These are phyloP conservation scores for Globisporangium middletonii DNA, from an alignment of 352 stramenopile genomes.

Conservation along the genomic window DNA sequence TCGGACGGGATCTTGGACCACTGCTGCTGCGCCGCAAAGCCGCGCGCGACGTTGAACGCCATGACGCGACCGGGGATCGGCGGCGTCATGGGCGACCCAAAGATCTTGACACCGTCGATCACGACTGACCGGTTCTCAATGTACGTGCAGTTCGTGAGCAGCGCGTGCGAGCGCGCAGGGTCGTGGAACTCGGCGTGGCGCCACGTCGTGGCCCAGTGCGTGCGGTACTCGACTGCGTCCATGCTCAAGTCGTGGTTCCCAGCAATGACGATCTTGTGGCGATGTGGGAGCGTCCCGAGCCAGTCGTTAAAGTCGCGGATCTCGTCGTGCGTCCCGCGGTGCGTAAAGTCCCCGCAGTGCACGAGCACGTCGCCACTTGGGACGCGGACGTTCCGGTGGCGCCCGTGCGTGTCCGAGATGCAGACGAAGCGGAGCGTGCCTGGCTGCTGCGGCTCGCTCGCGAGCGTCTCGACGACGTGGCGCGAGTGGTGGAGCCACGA, in stretches of 20 bases:
- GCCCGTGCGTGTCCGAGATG: slow-evolving; percentile 78
- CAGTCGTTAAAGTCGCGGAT: slow-evolving; percentile 75
- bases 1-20: slow-evolving; percentile 66
- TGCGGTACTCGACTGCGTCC: slow-evolving; percentile 61
- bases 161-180: slow-evolving; percentile 28
- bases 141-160: slow-evolving; percentile 76
- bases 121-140: slow-evolving; percentile 66
- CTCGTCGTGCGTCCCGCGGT: slow-evolving; percentile 60
- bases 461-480: slow-evolving; percentile 19
- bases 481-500: slow-evolving; percentile 38
- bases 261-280: slow-evolving; percentile 73
- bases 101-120: slow-evolving; percentile 71
- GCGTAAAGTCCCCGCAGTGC: slow-evolving; percentile 89
- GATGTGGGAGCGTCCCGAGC: slow-evolving; percentile 66
- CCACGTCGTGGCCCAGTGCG: slow-evolving; percentile 56
- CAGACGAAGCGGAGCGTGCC: slow-evolving; percentile 69
- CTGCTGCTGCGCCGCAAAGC: slow-evolving; percentile 55
- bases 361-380: slow-evolving; percentile 82
- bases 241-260: slow-evolving; percentile 82
- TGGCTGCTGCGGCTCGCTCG: slow-evolving; percentile 33
- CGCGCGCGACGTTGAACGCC: slow-evolving; percentile 68
- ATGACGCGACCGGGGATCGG: slow-evolving; percentile 56
- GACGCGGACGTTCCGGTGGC: slow-evolving; percentile 60
- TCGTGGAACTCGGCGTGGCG: slow-evolving; percentile 61
- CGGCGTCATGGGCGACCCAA: slow-evolving; percentile 70